Evolutionary conservation across 78 protist species (phyloP).

Genomic region (Dictyostelium intermedium): DNA sequence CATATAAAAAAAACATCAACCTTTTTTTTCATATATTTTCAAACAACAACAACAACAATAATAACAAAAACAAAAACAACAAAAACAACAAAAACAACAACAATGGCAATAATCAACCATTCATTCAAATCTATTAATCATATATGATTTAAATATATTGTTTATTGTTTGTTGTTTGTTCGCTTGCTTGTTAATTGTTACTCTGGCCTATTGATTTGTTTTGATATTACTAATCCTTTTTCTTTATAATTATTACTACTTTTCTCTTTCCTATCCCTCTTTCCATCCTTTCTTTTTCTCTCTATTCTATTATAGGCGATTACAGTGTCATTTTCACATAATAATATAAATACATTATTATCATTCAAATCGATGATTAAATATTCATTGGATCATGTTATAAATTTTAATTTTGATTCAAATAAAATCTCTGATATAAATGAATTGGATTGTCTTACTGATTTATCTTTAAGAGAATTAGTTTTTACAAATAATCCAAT

Average conservation of each 20-base stretch:
- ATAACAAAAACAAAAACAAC: neutral
- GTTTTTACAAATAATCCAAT: conserved; percentile 55
- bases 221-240: neutral
- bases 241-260: neutral
- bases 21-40: no score
- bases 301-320: conserved; percentile 5
- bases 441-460: conserved; percentile 30
- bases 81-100: neutral
- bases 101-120: neutral
- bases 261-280: neutral
- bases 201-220: neutral
- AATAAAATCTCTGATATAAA: conserved; percentile 7
- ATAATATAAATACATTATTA: conserved; percentile 27
- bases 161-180: neutral
- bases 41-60: neutral
- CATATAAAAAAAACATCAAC: no score
- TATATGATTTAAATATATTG: neutral
- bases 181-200: neutral
- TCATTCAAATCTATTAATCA: neutral
- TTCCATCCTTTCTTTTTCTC: neutral
- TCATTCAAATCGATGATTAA: conserved; percentile 30
- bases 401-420: conserved; percentile 46
- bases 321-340: conserved; percentile 56
- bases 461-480: conserved; percentile 49
- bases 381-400: conserved; percentile 28